Conservation (phyloP, 495 filamentous ascomycete species). For the Aspergillus ellipticus region DNA sequence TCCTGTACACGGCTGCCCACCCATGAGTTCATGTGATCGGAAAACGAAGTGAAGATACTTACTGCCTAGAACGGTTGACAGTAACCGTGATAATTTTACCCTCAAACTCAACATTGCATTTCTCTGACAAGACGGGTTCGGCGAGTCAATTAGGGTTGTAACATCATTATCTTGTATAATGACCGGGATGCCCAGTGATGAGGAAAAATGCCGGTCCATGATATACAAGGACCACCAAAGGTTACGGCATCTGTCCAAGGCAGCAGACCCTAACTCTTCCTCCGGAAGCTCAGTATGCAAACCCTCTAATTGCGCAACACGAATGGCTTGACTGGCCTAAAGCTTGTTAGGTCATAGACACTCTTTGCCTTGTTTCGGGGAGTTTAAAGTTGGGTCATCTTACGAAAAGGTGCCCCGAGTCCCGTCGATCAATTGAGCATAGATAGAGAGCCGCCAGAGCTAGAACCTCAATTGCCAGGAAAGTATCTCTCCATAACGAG, state of each 20-base stretch:
- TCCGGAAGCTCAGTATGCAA: conserved; percentile 35
- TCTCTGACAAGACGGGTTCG: conserved; percentile 12
- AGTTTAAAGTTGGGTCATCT: neutral
- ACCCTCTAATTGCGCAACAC: conserved; percentile 32
- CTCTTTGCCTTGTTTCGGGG: neutral
- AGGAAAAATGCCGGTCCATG: conserved; percentile 36
- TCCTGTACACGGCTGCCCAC: conserved; percentile 21
- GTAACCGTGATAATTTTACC: conserved; percentile 27
- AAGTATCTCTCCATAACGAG: conserved; percentile 24
- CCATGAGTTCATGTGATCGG: neutral
- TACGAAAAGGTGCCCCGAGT: conserved; percentile 31
- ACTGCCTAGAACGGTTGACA: conserved; percentile 24
- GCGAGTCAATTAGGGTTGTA: conserved; percentile 24
- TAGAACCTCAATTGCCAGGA: conserved; percentile 31
- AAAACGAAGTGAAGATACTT: neutral
- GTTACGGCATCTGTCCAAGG: conserved; percentile 27
- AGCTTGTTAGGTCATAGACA: neutral
- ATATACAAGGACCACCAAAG: conserved; percentile 40
- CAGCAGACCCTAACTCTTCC: conserved; percentile 21
- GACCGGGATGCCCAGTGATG: conserved; percentile 33
- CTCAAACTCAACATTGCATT: conserved; percentile 29
- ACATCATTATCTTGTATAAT: conserved; percentile 32
- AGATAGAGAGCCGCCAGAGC: conserved; percentile 31
- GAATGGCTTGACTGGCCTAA: conserved; percentile 34
- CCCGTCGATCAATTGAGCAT: conserved; percentile 32